Percentiles rank a stretch among this genome's conserved stretches.
These are phyloP conservation scores for Brassica balearica DNA, from an alignment of 441 rosid genomes.

Conservation along the genomic window DNA sequence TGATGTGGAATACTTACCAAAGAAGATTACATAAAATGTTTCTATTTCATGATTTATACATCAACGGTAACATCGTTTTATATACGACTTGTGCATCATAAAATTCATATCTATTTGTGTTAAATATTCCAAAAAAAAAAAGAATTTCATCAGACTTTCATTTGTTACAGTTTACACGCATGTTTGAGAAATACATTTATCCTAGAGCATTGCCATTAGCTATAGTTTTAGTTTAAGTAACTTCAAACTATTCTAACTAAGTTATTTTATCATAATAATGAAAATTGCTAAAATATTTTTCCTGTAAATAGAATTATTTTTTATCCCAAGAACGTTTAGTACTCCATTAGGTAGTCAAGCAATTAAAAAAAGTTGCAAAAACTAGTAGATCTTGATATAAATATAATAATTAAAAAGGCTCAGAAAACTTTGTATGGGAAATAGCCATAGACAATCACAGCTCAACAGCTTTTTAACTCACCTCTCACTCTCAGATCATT, in stretches of 20 bases:
- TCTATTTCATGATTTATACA: neutral
- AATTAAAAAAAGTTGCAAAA: neutral
- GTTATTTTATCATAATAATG: neutral
- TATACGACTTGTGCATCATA: slow-evolving; percentile 1
- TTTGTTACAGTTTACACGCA: neutral
- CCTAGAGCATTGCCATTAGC: neutral
- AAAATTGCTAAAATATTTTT: neutral
- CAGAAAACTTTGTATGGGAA: slow-evolving; percentile 44
- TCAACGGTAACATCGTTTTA: slow-evolving; percentile 16
- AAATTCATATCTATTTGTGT: neutral
- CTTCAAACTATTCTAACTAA: neutral
- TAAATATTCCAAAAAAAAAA: neutral
- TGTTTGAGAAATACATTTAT: neutral
- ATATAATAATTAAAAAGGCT: slow-evolving; percentile 14
- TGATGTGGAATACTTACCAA: slow-evolving; percentile 34
- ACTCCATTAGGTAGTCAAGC: neutral
- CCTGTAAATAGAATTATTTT: neutral
- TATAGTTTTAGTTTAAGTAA: neutral
- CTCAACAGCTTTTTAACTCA: slow-evolving; percentile 61
- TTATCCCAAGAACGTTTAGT: neutral
- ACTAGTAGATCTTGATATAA: slow-evolving; percentile 30
- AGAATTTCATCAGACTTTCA: neutral
- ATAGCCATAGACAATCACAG: slow-evolving; percentile 66
- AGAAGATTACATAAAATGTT: neutral
- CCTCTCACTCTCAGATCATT: slow-evolving; percentile 49